Base-by-base conservation (phyloP, 2,329 filamentous ascomycete genomes). In the Paramyrothecium roridum region DNA sequence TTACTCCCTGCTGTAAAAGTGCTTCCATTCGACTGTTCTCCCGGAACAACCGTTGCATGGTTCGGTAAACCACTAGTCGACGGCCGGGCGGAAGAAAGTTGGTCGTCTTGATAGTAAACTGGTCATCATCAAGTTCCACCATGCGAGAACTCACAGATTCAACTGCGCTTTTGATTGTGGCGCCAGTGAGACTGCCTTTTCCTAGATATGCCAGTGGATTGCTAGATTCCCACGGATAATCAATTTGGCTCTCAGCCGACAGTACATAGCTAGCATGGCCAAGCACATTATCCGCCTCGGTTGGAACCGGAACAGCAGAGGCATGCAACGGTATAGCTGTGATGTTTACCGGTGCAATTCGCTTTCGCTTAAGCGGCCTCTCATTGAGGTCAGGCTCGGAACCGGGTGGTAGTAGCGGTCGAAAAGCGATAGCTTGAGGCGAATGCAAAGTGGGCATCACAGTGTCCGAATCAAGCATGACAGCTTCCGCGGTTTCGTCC, bases 11-110 rank as follows among this genome's bases (percentile, higher is more conserved):
- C 58, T 47, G 48, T 43, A 48, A 33, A 47, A 26, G 56, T 30
- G 17, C 61, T 57, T 43, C 56, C 50, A 23, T 54, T 54, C 19
- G 55, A 45, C 60, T 59, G 34, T 70, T 72, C n/a, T 58, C 64
- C 0, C 54, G 37, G 8, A 83, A 63, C 26, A 77, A 69, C 23
- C 67, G 68, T 57, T 70, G 76, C 59, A 82, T 72, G 1, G 67
- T 62, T 6, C 61, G 67, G 53, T 76, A 63, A 3, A 79, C 74
- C 53, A 77, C 80, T 2, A 75, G 61, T 46, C 76, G 73, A 33
- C 73, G 76, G 0, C 79, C 81, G 6, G 67, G 66, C 2, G 78
- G 74, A 1, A 78, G 62, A 2, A 55, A 53, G 13, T 64, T 65
- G 21, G 59, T 62, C 13, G 57, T 52, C 3, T 61, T 43, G 30